A percentile compares a stretch with the other conserved stretches of the same genome.
Evolutionary conservation across 2,329 filamentous ascomycete genomes (phyloP).

Genomic region (Diaporthe caulivora): DNA sequence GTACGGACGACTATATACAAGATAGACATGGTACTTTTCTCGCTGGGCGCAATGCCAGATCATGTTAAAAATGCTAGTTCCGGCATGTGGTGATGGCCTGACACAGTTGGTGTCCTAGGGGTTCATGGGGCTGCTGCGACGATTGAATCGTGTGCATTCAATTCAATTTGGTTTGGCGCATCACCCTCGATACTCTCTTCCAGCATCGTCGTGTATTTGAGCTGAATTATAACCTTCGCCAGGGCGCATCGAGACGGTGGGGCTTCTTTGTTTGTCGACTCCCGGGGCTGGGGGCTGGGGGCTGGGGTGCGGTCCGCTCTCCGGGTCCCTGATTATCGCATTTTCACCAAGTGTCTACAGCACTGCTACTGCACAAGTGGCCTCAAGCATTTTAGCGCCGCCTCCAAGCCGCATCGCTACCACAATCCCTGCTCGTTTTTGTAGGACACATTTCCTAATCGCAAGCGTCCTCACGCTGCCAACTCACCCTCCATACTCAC

Average conservation of each 20-base stretch:
- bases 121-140: too few species aligned
- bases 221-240: background rate
- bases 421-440: conserved; percentile 24
- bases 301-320: conserved; percentile 8
- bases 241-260: background rate
- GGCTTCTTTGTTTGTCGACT: conserved; percentile 2
- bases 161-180: background rate
- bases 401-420: background rate
- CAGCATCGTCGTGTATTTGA: background rate
- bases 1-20: conserved; percentile 30
- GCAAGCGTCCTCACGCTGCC: conserved; percentile 4
- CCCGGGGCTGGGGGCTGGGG: conserved; percentile 18
- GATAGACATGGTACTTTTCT: conserved; percentile 34
- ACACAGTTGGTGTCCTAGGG: too few species aligned
- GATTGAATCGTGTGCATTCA: background rate
- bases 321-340: conserved; percentile 7
- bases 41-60: conserved; percentile 28
- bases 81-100: background rate
- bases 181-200: background rate
- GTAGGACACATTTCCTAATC: conserved; percentile 31
- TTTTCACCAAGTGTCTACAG: background rate
- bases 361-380: conserved; percentile 17
- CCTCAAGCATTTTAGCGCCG: conserved; percentile 24
- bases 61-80: conserved; percentile 31
- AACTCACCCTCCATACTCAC: background rate